Conservation (phyloP, 768 basidiomycete genomes). For the Leccinum pellstonianum region DNA sequence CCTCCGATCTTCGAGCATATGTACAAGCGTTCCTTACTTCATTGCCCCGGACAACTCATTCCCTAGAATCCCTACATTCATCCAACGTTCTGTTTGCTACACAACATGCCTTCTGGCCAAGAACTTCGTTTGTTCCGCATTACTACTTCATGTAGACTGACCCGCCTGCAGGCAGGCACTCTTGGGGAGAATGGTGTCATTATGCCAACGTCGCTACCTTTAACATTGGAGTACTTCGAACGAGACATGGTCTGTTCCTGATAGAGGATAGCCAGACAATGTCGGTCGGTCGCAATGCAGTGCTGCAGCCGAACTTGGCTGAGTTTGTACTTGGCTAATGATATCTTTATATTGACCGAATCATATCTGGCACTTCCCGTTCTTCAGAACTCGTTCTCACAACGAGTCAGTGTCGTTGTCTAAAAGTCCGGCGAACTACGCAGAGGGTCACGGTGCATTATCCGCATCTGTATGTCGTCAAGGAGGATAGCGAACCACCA, state of each 20-base stretch:
- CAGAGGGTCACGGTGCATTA: conserved; percentile 74
- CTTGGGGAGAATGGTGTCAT: conserved; percentile 58
- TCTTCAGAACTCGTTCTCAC: conserved; percentile 59
- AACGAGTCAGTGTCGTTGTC: conserved; percentile 89
- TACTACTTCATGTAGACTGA: conserved; percentile 2
- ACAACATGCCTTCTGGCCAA: conserved; percentile 86
- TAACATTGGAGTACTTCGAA: conserved; percentile 81
- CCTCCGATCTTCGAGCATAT: conserved; percentile 88
- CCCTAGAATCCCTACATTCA: conserved; percentile 72
- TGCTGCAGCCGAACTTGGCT: conserved; percentile 71
- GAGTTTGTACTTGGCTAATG: no score
- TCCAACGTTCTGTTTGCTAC: conserved; percentile 91
- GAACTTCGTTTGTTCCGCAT: conserved; percentile 39
- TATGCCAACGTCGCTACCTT: conserved; percentile 82
- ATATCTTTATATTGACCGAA: conserved; percentile 30
- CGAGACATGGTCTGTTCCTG: conserved; percentile 87
- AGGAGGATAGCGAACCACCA: conserved; percentile 96
- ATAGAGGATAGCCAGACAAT: conserved; percentile 98
- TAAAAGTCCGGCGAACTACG: conserved; percentile 91
- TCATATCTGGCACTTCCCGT: no score
- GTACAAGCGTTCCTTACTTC: conserved; percentile 87
- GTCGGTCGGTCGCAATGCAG: conserved; percentile 75
- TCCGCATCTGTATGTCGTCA: conserved; percentile 93
- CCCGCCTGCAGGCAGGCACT: conserved; percentile 67
- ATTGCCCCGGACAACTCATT: conserved; percentile 81